Percentiles rank a stretch among this genome's conserved stretches.
These are phyloP conservation scores for Phaeosphaeria sp. DNA, from an alignment of 2,329 filamentous ascomycete species.

Conservation along the genomic window DNA sequence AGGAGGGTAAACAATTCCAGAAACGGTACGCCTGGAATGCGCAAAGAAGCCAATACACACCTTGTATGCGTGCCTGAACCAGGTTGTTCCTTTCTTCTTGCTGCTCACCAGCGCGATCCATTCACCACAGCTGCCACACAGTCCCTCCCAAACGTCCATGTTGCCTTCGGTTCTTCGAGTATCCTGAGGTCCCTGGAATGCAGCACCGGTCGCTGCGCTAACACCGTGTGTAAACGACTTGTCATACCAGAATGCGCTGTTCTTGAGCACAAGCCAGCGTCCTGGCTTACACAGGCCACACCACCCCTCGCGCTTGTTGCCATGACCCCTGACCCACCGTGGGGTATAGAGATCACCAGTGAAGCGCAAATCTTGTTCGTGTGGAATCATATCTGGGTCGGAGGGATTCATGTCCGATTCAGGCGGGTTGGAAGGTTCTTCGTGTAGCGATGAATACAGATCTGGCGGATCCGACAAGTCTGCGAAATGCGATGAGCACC, in stretches of 20 bases:
- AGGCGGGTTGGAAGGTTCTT: conserved; percentile 76
- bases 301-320: conserved; percentile 89
- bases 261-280: conserved; percentile 86
- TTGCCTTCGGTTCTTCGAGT: conserved; percentile 80
- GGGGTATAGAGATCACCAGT: conserved; percentile 84
- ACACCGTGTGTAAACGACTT: conserved; percentile 90
- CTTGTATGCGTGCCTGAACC: conserved; percentile 91
- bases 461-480: conserved; percentile 79
- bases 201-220: conserved; percentile 78
- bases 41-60: conserved; percentile 52
- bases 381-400: conserved; percentile 76
- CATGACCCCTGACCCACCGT: conserved; percentile 82
- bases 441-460: conserved; percentile 75
- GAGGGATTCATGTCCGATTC: conserved; percentile 82
- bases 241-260: conserved; percentile 93
- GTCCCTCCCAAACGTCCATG: conserved; percentile 80
- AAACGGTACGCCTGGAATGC: conserved; percentile 10
- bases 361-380: conserved; percentile 77
- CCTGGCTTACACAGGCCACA: conserved; percentile 88
- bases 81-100: conserved; percentile 92
- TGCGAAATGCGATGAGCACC: conserved; percentile 69
- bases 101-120: conserved; percentile 84
- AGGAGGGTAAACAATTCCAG: conserved; percentile 8
- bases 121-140: conserved; percentile 79
- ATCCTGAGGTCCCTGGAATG: conserved; percentile 79